Conservation (phyloP, 106 monocot species). For the Dactylorhiza incarnata region DNA sequence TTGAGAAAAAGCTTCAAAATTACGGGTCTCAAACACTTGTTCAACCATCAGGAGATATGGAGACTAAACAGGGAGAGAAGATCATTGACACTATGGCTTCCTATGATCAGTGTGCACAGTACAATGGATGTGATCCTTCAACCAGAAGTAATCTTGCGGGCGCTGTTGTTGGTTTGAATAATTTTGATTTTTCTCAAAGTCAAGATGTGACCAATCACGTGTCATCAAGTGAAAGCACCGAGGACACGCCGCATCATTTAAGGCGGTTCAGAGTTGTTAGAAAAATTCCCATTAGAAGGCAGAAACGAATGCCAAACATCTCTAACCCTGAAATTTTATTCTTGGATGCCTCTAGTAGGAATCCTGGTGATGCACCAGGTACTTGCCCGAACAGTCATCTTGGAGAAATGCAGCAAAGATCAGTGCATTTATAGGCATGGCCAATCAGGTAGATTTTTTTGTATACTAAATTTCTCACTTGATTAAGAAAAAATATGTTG, state of each 20-base stretch:
- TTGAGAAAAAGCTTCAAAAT: not conserved
- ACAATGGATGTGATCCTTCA: too few species aligned
- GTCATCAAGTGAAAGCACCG: not conserved
- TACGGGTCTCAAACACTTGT: not conserved
- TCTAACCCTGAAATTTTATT: not conserved
- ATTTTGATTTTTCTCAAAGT: not conserved
- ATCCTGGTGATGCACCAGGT: not conserved
- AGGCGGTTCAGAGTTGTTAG: not conserved
- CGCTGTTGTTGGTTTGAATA: not conserved
- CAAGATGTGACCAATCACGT: not conserved
- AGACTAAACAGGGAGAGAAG: too few species aligned
- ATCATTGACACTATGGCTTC: too few species aligned
- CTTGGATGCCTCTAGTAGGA: not conserved
- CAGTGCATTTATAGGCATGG: not conserved
- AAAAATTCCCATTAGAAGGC: constrained; percentile 3
- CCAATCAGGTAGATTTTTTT: not conserved
- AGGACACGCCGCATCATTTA: not conserved
- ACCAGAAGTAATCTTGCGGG: too few species aligned
- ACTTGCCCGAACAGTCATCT: not conserved
- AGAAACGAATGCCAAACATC: not conserved
- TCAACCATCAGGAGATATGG: too few species aligned
- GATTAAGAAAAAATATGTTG: not conserved
- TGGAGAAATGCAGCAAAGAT: not conserved
- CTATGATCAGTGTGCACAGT: too few species aligned
- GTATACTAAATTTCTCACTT: not conserved